Evolutionary conservation across 2,329 filamentous ascomycete species (phyloP), one percentile per base, ranked within the genome.

Genomic region (Exophiala oligosperma): DNA sequence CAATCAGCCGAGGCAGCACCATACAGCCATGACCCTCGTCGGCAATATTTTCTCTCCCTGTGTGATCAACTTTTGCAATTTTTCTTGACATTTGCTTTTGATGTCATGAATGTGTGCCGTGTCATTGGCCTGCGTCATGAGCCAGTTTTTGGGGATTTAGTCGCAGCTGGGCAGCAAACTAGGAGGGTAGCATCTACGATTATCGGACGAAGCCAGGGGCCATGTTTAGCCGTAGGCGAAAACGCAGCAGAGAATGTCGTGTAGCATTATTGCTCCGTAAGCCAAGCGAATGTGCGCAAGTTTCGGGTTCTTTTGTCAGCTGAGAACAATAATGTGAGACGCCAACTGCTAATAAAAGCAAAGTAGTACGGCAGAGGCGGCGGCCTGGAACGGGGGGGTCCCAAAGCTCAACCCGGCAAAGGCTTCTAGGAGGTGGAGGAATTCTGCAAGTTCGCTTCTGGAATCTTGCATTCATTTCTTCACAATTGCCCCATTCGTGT

Each of bases 381-480:
- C 23, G 46, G 9, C 28, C 8, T 29, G 28, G 28, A 5, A 29
- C 28, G 28, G 28, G 28, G 28, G 24, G 24, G 23, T n/a, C n/a
- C n/a, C 46, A 48, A 35, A 48, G n/a, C 23, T n/a, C 23, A 48
- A 48, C 26, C 24, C 23, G 46, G 24, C 24, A 29, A 26, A 44
- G 40, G 47, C 54, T 51, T 26, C 32, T 28, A 4, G 26, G 26
- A 24, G 24, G 37, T 41, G 44, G 49, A 38, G 46, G 29, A 17
- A 49, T n/a, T 17, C 35, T 32, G 28, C 6, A 35, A 11, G 21
- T 28, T 43, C 12, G 54, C 47, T 56, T 56, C 54, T 56, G 24
- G 54, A 56, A 56, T 40, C 24, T 56, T 28, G 26, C 48, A 48
- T 38, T n/a, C 7, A 12, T 28, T 56, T 56, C 54, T 26, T 28